Conservation (phyloP, 169 alveolate species). For the Plasmodium vinckei region DNA sequence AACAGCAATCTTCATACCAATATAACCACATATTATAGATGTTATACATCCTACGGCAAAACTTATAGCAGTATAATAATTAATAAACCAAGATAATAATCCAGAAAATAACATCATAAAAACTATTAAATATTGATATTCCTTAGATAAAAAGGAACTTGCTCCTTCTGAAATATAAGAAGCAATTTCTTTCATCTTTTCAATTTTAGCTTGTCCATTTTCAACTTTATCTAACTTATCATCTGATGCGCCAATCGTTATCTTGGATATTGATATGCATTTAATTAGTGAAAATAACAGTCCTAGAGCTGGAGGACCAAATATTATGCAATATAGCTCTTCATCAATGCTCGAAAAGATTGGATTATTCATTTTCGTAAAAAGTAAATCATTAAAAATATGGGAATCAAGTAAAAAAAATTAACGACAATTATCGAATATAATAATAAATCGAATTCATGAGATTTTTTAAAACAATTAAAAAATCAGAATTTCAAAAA, state of each 20-base stretch:
- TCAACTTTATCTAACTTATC: slow-evolving; percentile 51
- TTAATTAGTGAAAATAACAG: slow-evolving; percentile 53
- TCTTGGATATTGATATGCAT: slow-evolving; percentile 50
- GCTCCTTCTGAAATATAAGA: slow-evolving; percentile 91
- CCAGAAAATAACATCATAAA: slow-evolving; percentile 87
- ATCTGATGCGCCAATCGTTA: slow-evolving; percentile 61
- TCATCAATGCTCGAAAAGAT: too few relatives aligned
- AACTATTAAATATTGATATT: slow-evolving; percentile 87
- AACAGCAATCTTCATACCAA: slow-evolving; percentile 91
- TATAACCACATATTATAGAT: slow-evolving; percentile 91
- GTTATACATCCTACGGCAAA: slow-evolving; percentile 91
- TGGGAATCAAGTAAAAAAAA: not conserved
- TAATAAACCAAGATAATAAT: slow-evolving; percentile 79
- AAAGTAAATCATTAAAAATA: not conserved
- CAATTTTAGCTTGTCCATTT: slow-evolving; percentile 67
- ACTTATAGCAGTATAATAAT: slow-evolving; percentile 87
- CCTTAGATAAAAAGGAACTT: slow-evolving; percentile 90
- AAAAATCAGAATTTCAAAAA: not conserved
- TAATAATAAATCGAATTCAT: not conserved
- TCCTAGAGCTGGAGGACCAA: slow-evolving; percentile 70
- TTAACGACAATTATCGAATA: not conserved
- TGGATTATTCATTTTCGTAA: slow-evolving; percentile 18
- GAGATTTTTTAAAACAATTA: not conserved
- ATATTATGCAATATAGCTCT: slow-evolving; percentile 21
- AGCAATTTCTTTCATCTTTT: slow-evolving; percentile 84